Evolutionary conservation across 257 asterid genomes (phyloP).

Genomic region (Rhazya stricta): DNA sequence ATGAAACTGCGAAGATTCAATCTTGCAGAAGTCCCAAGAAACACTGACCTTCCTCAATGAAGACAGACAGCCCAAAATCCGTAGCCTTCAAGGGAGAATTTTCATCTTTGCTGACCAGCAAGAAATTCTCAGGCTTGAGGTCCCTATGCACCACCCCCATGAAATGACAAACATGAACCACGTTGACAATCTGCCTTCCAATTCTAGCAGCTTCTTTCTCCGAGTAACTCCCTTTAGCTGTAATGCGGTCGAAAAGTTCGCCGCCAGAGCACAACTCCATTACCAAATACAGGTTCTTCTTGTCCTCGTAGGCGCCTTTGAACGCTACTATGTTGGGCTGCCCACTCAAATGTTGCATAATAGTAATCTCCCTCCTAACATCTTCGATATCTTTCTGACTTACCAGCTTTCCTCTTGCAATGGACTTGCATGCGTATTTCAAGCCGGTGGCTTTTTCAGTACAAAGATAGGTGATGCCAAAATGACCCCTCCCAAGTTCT

Average conservation of each 20-base stretch:
- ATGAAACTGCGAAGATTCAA: background rate
- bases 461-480: slow-evolving; percentile 41
- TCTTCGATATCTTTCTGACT: slow-evolving; percentile 30
- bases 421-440: slow-evolving; percentile 42
- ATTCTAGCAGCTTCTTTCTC: slow-evolving; percentile 43
- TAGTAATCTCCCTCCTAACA: slow-evolving; percentile 32
- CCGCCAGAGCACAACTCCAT: slow-evolving; percentile 45
- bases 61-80: slow-evolving; percentile 42
- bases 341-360: slow-evolving; percentile 40
- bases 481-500: slow-evolving; percentile 43
- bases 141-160: slow-evolving; percentile 48
- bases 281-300: slow-evolving; percentile 27
- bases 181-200: slow-evolving; percentile 42
- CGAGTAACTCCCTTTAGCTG: slow-evolving; percentile 38
- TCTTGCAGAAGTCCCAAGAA: background rate
- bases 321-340: slow-evolving; percentile 41
- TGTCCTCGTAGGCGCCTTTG: slow-evolving; percentile 41
- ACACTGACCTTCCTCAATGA: slow-evolving; percentile 37
- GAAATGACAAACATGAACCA: slow-evolving; percentile 41
- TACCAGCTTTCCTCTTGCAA: slow-evolving; percentile 28
- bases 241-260: slow-evolving; percentile 37
- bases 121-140: slow-evolving; percentile 45
- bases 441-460: slow-evolving; percentile 25
- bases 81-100: slow-evolving; percentile 36
- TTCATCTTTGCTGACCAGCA: slow-evolving; percentile 30